Percentiles rank a stretch among this genome's conserved stretches.
These are phyloP conservation scores for Fusarium coicis DNA, from an alignment of 2,329 filamentous ascomycete species.

Conservation along the genomic window DNA sequence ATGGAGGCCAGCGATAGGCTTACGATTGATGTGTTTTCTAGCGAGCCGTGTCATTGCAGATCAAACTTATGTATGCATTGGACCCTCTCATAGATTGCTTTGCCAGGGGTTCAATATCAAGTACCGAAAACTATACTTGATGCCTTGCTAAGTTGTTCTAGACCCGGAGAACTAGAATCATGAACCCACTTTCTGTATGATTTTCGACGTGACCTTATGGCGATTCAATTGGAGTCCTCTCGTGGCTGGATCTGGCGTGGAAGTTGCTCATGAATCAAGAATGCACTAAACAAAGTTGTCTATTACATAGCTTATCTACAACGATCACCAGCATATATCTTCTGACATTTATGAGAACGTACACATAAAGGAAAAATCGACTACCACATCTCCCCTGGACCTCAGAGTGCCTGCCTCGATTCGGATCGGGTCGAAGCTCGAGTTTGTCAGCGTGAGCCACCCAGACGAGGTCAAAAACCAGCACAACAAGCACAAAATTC, in stretches of 20 bases:
- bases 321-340: background rate
- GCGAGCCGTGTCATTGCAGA: background rate
- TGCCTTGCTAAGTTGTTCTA: background rate
- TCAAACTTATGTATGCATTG: background rate
- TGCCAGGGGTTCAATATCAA: background rate
- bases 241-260: background rate
- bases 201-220: background rate
- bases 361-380: too few relatives aligned
- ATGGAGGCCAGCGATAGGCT: too few relatives aligned
- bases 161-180: background rate
- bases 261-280: background rate
- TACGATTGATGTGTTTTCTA: background rate
- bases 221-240: background rate
- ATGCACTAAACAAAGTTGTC: background rate
- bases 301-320: background rate
- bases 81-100: background rate
- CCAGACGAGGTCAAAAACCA: background rate
- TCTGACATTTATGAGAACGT: too few relatives aligned
- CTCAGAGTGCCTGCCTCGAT: background rate
- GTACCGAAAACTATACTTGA: background rate
- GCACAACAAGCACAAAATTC: conserved; percentile 1
- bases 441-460: conserved; percentile 3
- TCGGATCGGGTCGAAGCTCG: background rate
- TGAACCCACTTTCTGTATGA: background rate
- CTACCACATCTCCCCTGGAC: too few relatives aligned